Conservation (phyloP, 352 stramenopile species). For the Phytopythium cucurbitacearum region DNA sequence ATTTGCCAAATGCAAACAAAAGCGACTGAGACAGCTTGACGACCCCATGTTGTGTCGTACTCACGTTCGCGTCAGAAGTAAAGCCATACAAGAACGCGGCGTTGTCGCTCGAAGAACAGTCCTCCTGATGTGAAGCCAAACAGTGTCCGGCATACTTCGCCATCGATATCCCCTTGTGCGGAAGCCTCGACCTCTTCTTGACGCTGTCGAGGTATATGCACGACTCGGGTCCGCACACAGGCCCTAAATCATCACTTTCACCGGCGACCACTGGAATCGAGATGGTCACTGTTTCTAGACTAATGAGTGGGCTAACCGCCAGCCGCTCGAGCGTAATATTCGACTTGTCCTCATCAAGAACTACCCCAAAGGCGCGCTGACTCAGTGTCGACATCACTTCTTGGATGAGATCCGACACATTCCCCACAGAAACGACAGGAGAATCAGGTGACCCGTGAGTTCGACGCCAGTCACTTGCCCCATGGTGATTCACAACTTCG, state of each 20-base stretch:
- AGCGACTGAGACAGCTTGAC: slow-evolving; percentile 10
- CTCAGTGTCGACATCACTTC: too few species aligned
- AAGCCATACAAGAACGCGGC: slow-evolving; percentile 36
- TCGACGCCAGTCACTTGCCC: too few species aligned
- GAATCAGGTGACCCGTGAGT: too few species aligned
- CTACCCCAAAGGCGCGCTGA: not conserved
- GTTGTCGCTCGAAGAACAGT: slow-evolving; percentile 10
- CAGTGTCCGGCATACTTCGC: slow-evolving; percentile 12
- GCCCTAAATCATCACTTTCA: slow-evolving; percentile 3
- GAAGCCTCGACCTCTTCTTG: slow-evolving; percentile 4
- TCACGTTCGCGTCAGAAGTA: slow-evolving; percentile 9
- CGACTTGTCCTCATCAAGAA: not conserved
- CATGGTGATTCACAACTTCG: not conserved
- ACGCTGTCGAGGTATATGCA: slow-evolving; percentile 15
- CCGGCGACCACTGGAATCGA: slow-evolving; percentile 18
- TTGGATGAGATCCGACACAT: not conserved
- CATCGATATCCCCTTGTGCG: slow-evolving; percentile 30
- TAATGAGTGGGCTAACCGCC: slow-evolving; percentile 19
- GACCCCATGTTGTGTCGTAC: slow-evolving; percentile 2
- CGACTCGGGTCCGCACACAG: slow-evolving; percentile 18
- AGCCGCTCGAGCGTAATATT: slow-evolving; percentile 20
- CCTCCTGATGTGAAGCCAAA: not conserved
- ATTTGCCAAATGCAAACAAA: slow-evolving; percentile 27
- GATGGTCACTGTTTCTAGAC: slow-evolving; percentile 22
- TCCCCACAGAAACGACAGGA: not conserved